Evolutionary conservation across 2,329 filamentous ascomycete genomes (phyloP).

Genomic region (Neoascochyta sp.): DNA sequence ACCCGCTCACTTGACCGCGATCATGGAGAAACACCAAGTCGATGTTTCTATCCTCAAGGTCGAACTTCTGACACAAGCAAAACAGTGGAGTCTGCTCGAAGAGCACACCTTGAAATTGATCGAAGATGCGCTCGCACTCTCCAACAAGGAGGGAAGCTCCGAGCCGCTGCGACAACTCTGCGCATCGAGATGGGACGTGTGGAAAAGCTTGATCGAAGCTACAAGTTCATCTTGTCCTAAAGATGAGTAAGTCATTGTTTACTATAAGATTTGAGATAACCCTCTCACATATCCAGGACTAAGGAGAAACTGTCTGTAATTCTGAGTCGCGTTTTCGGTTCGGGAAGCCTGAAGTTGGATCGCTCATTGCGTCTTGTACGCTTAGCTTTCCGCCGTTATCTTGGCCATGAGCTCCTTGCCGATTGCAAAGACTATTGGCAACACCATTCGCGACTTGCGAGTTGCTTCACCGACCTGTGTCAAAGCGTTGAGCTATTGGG

Average conservation of each 20-base stretch:
- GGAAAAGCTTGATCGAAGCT: conserved; percentile 17
- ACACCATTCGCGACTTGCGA: conserved; percentile 13
- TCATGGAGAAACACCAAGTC: conserved; percentile 19
- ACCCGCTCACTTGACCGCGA: conserved; percentile 11
- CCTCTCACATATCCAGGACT: conserved; percentile 4
- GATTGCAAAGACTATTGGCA: conserved; percentile 24
- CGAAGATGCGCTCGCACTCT: conserved; percentile 5
- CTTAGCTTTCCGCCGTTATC: conserved; percentile 10
- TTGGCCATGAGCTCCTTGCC: conserved; percentile 7
- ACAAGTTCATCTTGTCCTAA: conserved; percentile 2
- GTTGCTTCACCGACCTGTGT: conserved; percentile 30
- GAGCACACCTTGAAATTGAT: conserved; percentile 14
- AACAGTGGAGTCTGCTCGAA: conserved; percentile 17
- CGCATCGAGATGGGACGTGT: conserved; percentile 17
- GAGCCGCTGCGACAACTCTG: conserved; percentile 14
- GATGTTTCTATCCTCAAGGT: conserved; percentile 22
- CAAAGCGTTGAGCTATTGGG: conserved; percentile 17
- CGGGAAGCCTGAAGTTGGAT: conserved; percentile 9
- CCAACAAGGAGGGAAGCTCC: conserved; percentile 1
- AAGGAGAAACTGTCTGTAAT: conserved; percentile 5
- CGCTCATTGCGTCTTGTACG: conserved; percentile 14
- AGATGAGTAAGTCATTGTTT: conserved; percentile 9
- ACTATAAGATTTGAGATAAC: background rate
- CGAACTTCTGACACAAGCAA: conserved; percentile 7
- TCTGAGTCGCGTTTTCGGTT: conserved; percentile 12